A percentile compares a stretch with the other conserved stretches of the same genome.
Conservation (phyloP, 106 monocot species). For the Gastrodia elata region DNA sequence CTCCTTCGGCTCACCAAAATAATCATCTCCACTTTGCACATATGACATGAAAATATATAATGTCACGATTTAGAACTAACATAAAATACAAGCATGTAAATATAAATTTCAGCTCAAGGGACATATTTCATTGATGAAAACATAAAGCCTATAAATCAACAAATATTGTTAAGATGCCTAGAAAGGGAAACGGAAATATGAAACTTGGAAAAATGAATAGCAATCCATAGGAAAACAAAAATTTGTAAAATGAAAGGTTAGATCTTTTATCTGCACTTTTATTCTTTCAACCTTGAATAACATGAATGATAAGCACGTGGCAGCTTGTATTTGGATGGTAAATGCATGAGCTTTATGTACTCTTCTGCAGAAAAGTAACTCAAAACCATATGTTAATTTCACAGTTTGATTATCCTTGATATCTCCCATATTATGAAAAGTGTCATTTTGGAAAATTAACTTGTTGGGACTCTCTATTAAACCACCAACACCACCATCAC, state of each 20-base stretch:
- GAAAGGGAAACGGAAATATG: background rate
- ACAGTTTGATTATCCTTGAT: background rate
- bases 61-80: background rate
- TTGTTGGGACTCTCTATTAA: too few relatives aligned
- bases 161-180: background rate
- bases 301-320: background rate
- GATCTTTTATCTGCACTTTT: background rate
- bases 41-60: background rate
- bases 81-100: background rate
- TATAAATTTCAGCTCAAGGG: background rate
- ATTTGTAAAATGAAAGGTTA: background rate
- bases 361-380: background rate
- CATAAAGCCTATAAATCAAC: too few relatives aligned
- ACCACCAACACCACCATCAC: too few relatives aligned
- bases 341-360: background rate
- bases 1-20: constrained; percentile 8
- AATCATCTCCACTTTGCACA: background rate
- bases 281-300: background rate
- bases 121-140: background rate
- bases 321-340: background rate
- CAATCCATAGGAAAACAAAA: background rate
- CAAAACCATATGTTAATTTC: background rate
- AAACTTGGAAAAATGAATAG: background rate
- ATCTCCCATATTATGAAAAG: background rate
- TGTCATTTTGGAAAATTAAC: too few relatives aligned